Conservation (phyloP, 2,329 filamentous ascomycete genomes). For the Phyllosticta citribraziliensis region DNA sequence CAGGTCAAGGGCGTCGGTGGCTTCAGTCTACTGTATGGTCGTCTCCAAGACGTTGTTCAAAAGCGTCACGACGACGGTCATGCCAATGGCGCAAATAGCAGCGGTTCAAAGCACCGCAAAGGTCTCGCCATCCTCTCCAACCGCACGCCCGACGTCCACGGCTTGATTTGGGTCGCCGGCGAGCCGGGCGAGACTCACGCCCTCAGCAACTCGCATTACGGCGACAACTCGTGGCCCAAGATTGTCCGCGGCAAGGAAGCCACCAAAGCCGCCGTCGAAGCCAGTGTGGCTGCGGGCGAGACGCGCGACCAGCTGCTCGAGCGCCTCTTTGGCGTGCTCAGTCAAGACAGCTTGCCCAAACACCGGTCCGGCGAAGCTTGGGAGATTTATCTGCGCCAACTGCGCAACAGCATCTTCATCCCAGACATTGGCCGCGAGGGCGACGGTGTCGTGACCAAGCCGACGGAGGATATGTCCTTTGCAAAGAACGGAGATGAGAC, state of each 20-base stretch:
- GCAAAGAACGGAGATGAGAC: conserved; percentile 21
- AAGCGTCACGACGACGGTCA: background rate
- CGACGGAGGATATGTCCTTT: conserved; percentile 32
- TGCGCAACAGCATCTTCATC: conserved; percentile 52
- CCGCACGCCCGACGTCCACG: conserved; percentile 43
- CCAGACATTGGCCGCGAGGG: conserved; percentile 44
- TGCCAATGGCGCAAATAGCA: background rate
- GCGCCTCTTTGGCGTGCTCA: conserved; percentile 43
- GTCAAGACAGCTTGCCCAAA: conserved; percentile 45
- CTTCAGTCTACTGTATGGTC: conserved; percentile 53
- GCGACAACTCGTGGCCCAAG: conserved; percentile 52
- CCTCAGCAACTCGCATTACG: conserved; percentile 52
- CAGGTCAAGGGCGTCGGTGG: conserved; percentile 50
- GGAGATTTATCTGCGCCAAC: conserved; percentile 46
- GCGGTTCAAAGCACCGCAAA: background rate
- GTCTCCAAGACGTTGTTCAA: conserved; percentile 34
- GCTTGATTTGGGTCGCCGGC: conserved; percentile 42
- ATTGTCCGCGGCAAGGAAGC: conserved; percentile 47
- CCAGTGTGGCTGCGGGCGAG: conserved; percentile 32
- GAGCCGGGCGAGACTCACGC: conserved; percentile 44
- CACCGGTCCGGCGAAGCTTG: conserved; percentile 39
- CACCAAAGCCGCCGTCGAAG: conserved; percentile 39
- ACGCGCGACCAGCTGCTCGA: conserved; percentile 41
- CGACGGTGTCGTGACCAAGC: conserved; percentile 28
- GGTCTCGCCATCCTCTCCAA: conserved; percentile 53